Percentiles rank a stretch among this genome's conserved stretches.
phyloP scores from a whole-genome alignment of 768 basidiomycete genomes.

The Amanita pseudoporphyria region DNA sequence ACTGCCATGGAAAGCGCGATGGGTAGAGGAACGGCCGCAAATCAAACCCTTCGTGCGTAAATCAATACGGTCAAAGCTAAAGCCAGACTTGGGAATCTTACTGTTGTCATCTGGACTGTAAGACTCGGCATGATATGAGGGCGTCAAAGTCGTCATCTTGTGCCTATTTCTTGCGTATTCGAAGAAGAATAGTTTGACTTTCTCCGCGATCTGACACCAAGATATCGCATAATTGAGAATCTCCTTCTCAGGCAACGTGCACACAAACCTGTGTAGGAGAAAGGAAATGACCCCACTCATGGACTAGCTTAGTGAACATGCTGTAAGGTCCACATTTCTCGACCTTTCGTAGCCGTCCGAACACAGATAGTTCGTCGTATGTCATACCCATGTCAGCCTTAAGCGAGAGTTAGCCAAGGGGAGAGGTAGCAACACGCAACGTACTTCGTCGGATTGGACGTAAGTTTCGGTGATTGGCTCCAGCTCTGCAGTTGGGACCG shows the following conservation, averaged over 20 bases:
- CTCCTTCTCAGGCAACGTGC: background rate
- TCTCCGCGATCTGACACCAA: slow-evolving; percentile 88
- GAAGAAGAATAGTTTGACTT: slow-evolving; percentile 96
- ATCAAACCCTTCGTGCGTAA: slow-evolving; percentile 64
- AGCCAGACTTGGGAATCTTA: slow-evolving; percentile 27
- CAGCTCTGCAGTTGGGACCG: slow-evolving; percentile 91
- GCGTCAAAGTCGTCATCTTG: slow-evolving; percentile 97
- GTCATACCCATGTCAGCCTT: slow-evolving; percentile 99
- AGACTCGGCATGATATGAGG: slow-evolving; percentile 90
- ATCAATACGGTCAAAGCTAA: slow-evolving; percentile 8
- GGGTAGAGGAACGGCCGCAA: slow-evolving; percentile 95
- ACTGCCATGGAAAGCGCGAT: slow-evolving; percentile 93
- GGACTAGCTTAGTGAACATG: slow-evolving; percentile 91
- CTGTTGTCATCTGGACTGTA: slow-evolving; percentile 97
- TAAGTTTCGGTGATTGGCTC: slow-evolving; percentile 94
- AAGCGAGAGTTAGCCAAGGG: slow-evolving; percentile 5
- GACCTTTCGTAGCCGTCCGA: slow-evolving; percentile 88
- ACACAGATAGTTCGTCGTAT: slow-evolving; percentile 91
- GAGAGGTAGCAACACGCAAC: slow-evolving; percentile 7
- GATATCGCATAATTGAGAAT: too few relatives aligned
- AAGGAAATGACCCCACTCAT: slow-evolving; percentile 84
- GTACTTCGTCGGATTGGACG: slow-evolving; percentile 90
- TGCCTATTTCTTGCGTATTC: slow-evolving; percentile 95
- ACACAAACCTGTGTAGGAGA: slow-evolving; percentile 68
- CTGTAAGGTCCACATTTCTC: slow-evolving; percentile 98